Evolutionary conservation across 2,329 filamentous ascomycete species (phyloP), one percentile per base, ranked within the genome.

Genomic region (Hypoxylon sp.): DNA sequence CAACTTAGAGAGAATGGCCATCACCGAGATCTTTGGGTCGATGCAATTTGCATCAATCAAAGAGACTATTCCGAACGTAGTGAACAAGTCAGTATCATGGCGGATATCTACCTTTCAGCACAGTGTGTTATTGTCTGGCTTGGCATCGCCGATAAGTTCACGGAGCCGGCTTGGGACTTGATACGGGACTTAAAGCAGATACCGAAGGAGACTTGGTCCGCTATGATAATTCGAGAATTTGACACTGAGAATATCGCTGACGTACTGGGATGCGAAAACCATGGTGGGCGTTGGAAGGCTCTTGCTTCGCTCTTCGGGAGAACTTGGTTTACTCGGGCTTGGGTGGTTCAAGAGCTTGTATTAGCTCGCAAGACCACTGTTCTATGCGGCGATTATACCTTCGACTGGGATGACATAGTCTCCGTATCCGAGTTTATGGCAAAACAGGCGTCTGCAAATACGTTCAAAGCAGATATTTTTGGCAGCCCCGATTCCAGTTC

Each of bases 311-410:
- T 73, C 29, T 73, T 72, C 17, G 71, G 62, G 11, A 63, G 68
- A 32, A 46, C 48, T 2, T 73, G 70, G 69, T 73, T 73, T 24
- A 69, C 62, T 29, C 66, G 71, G 21, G 66, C 67, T 19, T 73
- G 71, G 71, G 71, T 73, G 3, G 67, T 73, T 5, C 71, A 73
- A 39, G 71, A 73, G 42, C 56, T 73, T 17, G 62, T 73, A 7
- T 58, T 73, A 8, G 70, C 69, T 27, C 60, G 21, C 0, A 2
- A 48, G 11, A 69, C 62, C 3, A 65, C 7, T 15, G 54, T 73
- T 2, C n/a, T 68, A n/a, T 73, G 71, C 47, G 71, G 71, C 10
- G 3, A 35, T 15, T 63, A 56, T 24, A 27, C 13, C 2, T 68
- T 72, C 37, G 42, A 67, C 10, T 73, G 71, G 71, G 51, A 68